These are phyloP conservation scores for Verticillium isaacii DNA, from an alignment of 2,329 filamentous ascomycete genomes.

Conservation along the genomic window DNA sequence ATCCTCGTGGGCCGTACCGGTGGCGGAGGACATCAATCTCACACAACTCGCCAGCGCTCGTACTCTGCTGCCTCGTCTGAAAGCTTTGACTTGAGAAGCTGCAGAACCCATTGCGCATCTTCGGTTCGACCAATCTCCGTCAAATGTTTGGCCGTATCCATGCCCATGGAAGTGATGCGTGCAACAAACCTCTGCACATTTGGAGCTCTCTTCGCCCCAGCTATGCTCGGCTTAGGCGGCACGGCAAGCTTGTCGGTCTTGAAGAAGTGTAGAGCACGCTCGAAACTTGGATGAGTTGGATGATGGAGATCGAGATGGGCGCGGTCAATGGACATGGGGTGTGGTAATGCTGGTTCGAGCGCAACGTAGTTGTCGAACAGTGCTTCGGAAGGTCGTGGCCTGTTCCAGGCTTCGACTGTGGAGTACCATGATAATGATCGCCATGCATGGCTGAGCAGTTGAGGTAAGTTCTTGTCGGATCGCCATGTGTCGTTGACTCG, in stretches of 20 bases:
- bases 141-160: constrained; percentile 40
- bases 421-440: constrained; percentile 43
- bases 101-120: constrained; percentile 35
- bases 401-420: constrained; percentile 43
- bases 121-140: constrained; percentile 31
- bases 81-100: constrained; percentile 31
- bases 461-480: constrained; percentile 25
- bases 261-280: constrained; percentile 43
- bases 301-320: constrained; percentile 53
- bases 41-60: neutral
- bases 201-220: neutral
- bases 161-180: constrained; percentile 15
- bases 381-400: constrained; percentile 36
- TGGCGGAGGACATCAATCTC: neutral
- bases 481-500: constrained; percentile 39
- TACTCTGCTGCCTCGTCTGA: constrained; percentile 9
- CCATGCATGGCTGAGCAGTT: constrained; percentile 39
- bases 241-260: neutral
- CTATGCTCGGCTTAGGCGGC: neutral
- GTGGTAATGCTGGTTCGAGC: neutral
- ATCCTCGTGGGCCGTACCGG: no score
- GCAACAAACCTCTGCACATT: neutral
- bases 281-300: constrained; percentile 43
- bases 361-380: constrained; percentile 48
- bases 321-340: constrained; percentile 29